Base-by-base conservation (phyloP, 116 monocot species). In the Cymodocea nodosa region DNA sequence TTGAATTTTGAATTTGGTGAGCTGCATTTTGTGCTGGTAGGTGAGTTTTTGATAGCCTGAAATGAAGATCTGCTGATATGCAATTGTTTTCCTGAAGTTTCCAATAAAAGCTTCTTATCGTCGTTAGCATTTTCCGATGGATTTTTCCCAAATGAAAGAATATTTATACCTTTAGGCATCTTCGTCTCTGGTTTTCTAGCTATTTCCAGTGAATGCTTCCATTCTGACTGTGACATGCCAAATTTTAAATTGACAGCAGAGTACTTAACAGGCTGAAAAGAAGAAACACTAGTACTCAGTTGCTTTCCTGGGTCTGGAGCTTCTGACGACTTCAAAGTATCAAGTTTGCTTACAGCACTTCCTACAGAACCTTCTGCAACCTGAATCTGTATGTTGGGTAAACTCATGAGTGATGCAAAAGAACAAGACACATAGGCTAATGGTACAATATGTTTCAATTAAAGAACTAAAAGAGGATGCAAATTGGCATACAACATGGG, bases 351-450 rank as follows among this genome's bases (percentile, higher is more conserved):
- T n/a, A 17, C 23, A 66, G 52, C 34, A 16, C 6, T 40, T 40
- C 12, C 36, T 52, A 34, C 23, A 53, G 40, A 48, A 5, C 58
- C 24, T 9, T 59, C 24, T 50, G 59, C 59, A 59, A 10, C 56
- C 15, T 17, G 17, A 24, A 85, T 70, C 87, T 85, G 78, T 67
- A 63, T 70, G 60, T 6, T 70, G 60, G 5, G 22, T 37, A 23
- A 57, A 24, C 44, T 23, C 35, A 40, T 2, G 15, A n/a, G 63
- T 12, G 23, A 30, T 17, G 1, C n/a, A 14, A 63, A 14, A 0
- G 0, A 19, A 48, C 49, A 30, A 1, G 30, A 65, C 34, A 67
- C 39, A 23, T 15, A 24, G 48, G 23, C 49, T 23, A 60, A 44
- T 30, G 44, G 44, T n/a, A 24, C 44, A 71, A 55, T 14, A 68